Evolutionary conservation across 2,329 filamentous ascomycete genomes (phyloP), one percentile per base, ranked within the genome.

Genomic region (Lachnellula suecica): DNA sequence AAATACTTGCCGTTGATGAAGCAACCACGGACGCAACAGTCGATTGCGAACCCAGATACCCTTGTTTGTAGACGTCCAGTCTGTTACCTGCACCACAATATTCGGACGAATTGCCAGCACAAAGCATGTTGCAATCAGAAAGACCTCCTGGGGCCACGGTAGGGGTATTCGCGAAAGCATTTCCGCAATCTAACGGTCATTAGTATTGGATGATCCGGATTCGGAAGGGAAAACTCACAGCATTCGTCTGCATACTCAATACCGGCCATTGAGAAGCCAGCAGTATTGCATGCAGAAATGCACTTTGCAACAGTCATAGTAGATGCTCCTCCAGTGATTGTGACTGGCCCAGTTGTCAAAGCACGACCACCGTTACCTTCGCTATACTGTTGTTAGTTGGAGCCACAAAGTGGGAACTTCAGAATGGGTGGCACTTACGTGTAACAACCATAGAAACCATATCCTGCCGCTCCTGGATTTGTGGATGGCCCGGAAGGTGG

Each of bases 181-280:
- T 50, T 22, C 47, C 53, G 47, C 53, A 56, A 40, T 56, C 48
- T 51, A 34, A 13, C 13, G 20, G 6, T 2, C 22, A 5, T 20
- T n/a, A 23, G 10, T 25, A 19, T 31, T 31, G 29, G 9, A 34
- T 31, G n/a, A n/a, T n/a, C n/a, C 27, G 7, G 7, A 31, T 31
- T 31, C 27, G 6, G 27, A 27, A 37, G 19, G 38, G 9, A 13
- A 23, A 34, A 51, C 57, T 49, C 52, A 63, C 60, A 77, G 57
- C 71, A 78, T 59, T 79, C 73, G 4, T 71, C 63, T 42, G 70
- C 66, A 53, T 78, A 78, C 56, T 79, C 75, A 31, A 77, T n/a
- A 38, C 76, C 77, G 48, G 68, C 66, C 69, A 77, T 58, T 10
- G 53, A 57, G 53, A 73, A 77, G 4, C 57, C 59, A 19, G 54